Evolutionary conservation across 805 yeast genomes (phyloP), one percentile per base, ranked within the genome.

Genomic region (Ogataea glucozyma): DNA sequence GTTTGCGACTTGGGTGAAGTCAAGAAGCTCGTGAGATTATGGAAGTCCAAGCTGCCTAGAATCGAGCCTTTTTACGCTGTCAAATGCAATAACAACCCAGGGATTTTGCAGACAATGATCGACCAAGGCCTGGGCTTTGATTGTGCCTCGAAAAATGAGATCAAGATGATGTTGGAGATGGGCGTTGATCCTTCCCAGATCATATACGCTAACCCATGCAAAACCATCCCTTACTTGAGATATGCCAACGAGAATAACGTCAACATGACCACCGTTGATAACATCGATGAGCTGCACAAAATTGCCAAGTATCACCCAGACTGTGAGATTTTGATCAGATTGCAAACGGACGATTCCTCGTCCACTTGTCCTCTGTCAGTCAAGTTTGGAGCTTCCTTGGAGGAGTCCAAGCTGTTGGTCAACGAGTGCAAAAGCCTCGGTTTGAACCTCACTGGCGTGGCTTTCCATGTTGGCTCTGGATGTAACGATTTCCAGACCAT

Each of bases 381-480:
- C 55, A 91, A 91, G 65, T 91, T 85, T 62, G 99, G 99, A 22
- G 90, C 96, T 36, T 70, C 82, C 18, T 54, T 85, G 48, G 62
- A 65, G 2, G 69, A 73, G 17, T 81, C 86, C 4, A 58, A 71
- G 29, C 56, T 66, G 13, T 69, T 91, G 57, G 71, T 91, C 47
- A 70, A 74, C 6, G 64, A 75, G 45, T 91, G 95, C 35, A 69
- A 73, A 44, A 71, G 73, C 40, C 67, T 88, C 40, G 79, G 71
- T 1, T 72, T 91, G 53, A 69, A 77, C 47, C 76, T 91, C 26
- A 78, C 68, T 12, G 99, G 99, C 40, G 90, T 90, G 26, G 89
- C 96, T 4, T 91, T 91, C 76, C 99, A 91, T 62, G 87, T 90
- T 47, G 99, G 99, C 1, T 87, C 96, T 2, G 98, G 97, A 24